Evolutionary conservation across 768 basidiomycete genomes (phyloP).

Genomic region (Leccinum truebloodii): DNA sequence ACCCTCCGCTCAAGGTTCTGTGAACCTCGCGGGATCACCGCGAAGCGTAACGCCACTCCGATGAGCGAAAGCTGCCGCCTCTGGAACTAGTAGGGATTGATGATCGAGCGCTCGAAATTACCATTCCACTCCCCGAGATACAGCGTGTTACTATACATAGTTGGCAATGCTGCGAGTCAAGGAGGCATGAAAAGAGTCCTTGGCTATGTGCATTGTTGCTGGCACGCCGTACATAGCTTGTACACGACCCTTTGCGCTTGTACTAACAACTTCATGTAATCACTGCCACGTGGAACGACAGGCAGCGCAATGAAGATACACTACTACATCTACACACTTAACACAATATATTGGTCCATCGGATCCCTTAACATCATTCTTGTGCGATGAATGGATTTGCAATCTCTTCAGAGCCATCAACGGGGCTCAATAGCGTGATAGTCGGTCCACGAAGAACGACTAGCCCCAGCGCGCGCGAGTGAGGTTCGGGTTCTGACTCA

Average conservation of each 20-base stretch:
- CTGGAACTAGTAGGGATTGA: constrained; percentile 3
- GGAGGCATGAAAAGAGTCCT: not conserved
- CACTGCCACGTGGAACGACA: constrained; percentile 19
- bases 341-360: not conserved
- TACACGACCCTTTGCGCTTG: constrained; percentile 5
- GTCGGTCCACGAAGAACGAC: constrained; percentile 93
- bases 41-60: constrained; percentile 30
- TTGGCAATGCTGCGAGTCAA: not conserved
- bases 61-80: constrained; percentile 13
- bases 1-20: constrained; percentile 13
- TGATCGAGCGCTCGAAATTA: constrained; percentile 3
- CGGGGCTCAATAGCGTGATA: constrained; percentile 90
- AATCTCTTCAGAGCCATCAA: constrained; percentile 94
- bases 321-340: not conserved
- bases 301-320: constrained; percentile 4
- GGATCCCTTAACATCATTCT: constrained; percentile 40
- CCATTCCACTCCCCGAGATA: not conserved
- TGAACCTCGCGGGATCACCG: constrained; percentile 20
- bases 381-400: constrained; percentile 83
- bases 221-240: constrained; percentile 11
- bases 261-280: constrained; percentile 17
- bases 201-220: constrained; percentile 8
- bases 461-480: constrained; percentile 71
- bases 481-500: constrained; percentile 59
- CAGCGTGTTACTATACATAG: not conserved